Percentiles rank a stretch among this genome's conserved stretches.
phyloP scores from a whole-genome alignment of 1,139 yeast genomes.

The Pichia kudriavzevii region DNA sequence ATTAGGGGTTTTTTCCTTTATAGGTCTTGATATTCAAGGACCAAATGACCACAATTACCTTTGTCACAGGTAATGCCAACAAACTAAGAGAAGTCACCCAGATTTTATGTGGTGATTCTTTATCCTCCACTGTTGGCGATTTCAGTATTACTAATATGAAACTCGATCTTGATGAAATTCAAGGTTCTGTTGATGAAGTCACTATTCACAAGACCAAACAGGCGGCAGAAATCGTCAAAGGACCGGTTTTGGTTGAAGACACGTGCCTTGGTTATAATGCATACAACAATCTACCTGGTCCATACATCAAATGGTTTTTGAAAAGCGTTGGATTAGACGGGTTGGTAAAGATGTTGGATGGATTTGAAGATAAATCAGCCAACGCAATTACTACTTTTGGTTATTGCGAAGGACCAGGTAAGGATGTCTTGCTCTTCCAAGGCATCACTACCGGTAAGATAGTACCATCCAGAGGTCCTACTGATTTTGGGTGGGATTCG shows the following conservation, averaged over 20 bases:
- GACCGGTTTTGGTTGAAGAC: slow-evolving; percentile 91
- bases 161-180: slow-evolving; percentile 82
- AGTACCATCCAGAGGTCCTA: slow-evolving; percentile 70
- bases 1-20: no score
- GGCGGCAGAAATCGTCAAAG: slow-evolving; percentile 58
- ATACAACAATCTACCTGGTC: slow-evolving; percentile 81
- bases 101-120: slow-evolving; percentile 40
- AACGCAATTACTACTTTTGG: slow-evolving; percentile 91
- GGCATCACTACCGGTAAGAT: slow-evolving; percentile 79
- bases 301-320: slow-evolving; percentile 83
- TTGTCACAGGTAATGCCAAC: slow-evolving; percentile 79
- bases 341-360: slow-evolving; percentile 65
- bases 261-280: slow-evolving; percentile 85
- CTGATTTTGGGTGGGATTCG: slow-evolving; percentile 92
- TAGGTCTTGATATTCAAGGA: no score
- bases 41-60: slow-evolving; percentile 32
- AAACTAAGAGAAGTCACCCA: slow-evolving; percentile 78
- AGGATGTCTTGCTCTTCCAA: slow-evolving; percentile 66
- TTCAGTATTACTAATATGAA: slow-evolving; percentile 50
- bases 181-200: slow-evolving; percentile 79
- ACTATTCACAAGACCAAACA: slow-evolving; percentile 71
- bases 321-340: slow-evolving; percentile 65
- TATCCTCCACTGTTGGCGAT: slow-evolving; percentile 40
- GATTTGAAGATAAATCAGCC: slow-evolving; percentile 80
- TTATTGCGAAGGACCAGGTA: slow-evolving; percentile 75